Conservation (phyloP, 2,329 filamentous ascomycete species). For the Fusarium buxicola region DNA sequence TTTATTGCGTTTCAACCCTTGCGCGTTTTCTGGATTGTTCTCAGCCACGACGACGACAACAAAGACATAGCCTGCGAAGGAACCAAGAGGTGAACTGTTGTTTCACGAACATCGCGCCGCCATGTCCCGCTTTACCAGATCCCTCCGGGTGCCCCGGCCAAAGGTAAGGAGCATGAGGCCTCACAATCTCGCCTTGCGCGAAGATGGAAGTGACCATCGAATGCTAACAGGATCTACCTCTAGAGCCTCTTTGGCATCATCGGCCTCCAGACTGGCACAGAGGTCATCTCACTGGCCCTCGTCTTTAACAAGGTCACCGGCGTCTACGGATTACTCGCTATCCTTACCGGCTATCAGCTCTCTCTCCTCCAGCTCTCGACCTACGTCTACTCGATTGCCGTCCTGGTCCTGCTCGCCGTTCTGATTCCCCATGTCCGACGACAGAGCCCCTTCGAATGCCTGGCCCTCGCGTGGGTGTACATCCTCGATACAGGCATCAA, state of each 20-base stretch:
- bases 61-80: constrained; percentile 7
- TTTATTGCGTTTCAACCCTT: constrained; percentile 23
- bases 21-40: constrained; percentile 14
- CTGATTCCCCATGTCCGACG: constrained; percentile 84
- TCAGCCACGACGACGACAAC: constrained; percentile 7
- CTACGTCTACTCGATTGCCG: constrained; percentile 86
- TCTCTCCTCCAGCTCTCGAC: constrained; percentile 87
- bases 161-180: constrained; percentile 50
- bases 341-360: constrained; percentile 87
- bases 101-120: constrained; percentile 16
- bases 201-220: constrained; percentile 1
- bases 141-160: constrained; percentile 54
- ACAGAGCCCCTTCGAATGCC: constrained; percentile 81
- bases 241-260: constrained; percentile 89
- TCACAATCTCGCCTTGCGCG: constrained; percentile 8
- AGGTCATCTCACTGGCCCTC: constrained; percentile 84
- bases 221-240: constrained; percentile 29
- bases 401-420: constrained; percentile 74
- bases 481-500: constrained; percentile 85
- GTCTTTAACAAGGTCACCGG: constrained; percentile 94
- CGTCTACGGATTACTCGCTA: constrained; percentile 88
- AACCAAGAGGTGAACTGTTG: constrained; percentile 6
- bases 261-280: constrained; percentile 86
- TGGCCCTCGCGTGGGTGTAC: constrained; percentile 88
- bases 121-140: constrained; percentile 55